phyloP scores from a whole-genome alignment of 148 eudicot species.

The Diospyros kaki region DNA sequence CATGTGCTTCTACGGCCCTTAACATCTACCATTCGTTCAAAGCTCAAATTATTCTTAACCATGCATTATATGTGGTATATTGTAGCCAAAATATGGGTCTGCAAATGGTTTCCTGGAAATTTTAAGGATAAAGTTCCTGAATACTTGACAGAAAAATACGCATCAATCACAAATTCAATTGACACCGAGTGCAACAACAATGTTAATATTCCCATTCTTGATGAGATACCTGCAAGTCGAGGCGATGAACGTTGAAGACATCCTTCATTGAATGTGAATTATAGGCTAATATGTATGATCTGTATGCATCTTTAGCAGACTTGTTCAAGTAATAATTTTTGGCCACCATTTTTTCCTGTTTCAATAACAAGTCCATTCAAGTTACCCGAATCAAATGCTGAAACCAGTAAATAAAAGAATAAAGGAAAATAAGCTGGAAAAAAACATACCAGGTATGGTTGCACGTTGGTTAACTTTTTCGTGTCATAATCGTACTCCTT shows the following conservation, averaged over 20 bases:
- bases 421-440: constrained; percentile 6
- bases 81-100: not conserved
- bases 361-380: not conserved
- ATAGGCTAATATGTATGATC: constrained; percentile 70
- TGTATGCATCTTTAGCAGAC: constrained; percentile 92
- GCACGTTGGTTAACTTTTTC: constrained; percentile 69
- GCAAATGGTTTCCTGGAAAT: not conserved
- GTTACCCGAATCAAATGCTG: not conserved
- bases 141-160: not conserved
- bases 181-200: not conserved
- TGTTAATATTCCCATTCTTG: not conserved
- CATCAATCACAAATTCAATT: not conserved
- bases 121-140: not conserved
- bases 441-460: constrained; percentile 66
- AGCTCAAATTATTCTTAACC: not conserved
- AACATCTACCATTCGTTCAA: no score
- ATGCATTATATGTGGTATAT: not conserved
- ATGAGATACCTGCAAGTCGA: constrained; percentile 70
- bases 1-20: not conserved
- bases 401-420: not conserved
- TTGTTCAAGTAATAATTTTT: constrained; percentile 74
- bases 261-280: constrained; percentile 97
- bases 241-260: constrained; percentile 77
- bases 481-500: constrained; percentile 65
- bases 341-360: constrained; percentile 68